A percentile compares a stretch with the other conserved stretches of the same genome.
Evolutionary conservation across 2,329 filamentous ascomycete species (phyloP).

Genomic region (Colletotrichum cordylinicola): DNA sequence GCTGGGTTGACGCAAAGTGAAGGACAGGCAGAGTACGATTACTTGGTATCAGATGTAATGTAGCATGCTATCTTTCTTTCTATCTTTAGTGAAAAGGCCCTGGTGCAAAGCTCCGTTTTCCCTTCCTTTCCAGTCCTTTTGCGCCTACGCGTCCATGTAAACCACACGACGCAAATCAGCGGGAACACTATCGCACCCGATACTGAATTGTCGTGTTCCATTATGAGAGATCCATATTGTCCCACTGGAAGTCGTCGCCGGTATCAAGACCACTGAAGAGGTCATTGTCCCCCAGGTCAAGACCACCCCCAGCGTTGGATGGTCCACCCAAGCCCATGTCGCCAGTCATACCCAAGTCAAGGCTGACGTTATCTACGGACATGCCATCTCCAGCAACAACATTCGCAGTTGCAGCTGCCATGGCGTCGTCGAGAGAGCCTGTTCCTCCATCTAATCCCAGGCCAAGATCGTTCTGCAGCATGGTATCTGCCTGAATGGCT

Average conservation of each 20-base stretch:
- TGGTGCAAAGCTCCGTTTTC: not conserved
- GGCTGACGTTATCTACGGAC: constrained; percentile 45
- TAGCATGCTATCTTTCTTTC: not conserved
- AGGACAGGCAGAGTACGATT: not conserved
- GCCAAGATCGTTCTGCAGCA: constrained; percentile 49
- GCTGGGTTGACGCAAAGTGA: constrained; percentile 28
- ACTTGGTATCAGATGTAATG: constrained; percentile 13
- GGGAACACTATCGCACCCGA: not conserved
- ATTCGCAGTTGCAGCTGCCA: constrained; percentile 41
- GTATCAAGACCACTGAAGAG: constrained; percentile 44
- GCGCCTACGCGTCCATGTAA: not conserved
- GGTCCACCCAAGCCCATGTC: constrained; percentile 42
- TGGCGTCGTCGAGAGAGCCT: constrained; percentile 43
- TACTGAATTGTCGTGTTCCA: not conserved
- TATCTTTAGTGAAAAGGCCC: not conserved
- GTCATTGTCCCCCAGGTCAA: constrained; percentile 39
- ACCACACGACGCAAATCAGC: not conserved
- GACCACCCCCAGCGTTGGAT: constrained; percentile 38
- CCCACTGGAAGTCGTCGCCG: constrained; percentile 50
- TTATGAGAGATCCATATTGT: constrained; percentile 38
- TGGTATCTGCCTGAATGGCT: constrained; percentile 41
- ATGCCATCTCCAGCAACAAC: constrained; percentile 42
- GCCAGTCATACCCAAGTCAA: constrained; percentile 52
- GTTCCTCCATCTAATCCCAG: constrained; percentile 41
- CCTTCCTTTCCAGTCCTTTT: not conserved